Evolutionary conservation across 2,329 filamentous ascomycete species (phyloP).

Genomic region (Botryotinia globosa): DNA sequence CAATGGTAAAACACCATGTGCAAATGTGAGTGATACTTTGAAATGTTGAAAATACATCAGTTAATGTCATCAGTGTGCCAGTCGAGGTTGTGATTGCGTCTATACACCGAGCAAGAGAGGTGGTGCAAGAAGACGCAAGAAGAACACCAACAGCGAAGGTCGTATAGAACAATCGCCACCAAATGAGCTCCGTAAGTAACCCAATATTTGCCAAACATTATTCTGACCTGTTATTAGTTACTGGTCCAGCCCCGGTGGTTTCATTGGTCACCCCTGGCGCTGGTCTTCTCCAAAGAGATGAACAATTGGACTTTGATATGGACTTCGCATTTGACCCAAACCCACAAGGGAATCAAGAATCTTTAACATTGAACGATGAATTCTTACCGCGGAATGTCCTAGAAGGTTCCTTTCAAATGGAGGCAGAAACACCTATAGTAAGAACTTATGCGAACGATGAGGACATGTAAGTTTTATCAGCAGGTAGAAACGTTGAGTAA

Average conservation of each 20-base stretch:
- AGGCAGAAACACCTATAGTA: constrained; percentile 14
- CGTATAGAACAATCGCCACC: neutral
- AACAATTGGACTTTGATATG: constrained; percentile 7
- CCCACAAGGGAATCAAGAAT: neutral
- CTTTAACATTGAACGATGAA: constrained; percentile 20
- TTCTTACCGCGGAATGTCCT: constrained; percentile 21
- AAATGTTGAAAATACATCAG: neutral
- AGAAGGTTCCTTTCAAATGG: constrained; percentile 18
- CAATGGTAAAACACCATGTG: constrained; percentile 46
- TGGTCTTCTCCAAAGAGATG: constrained; percentile 15
- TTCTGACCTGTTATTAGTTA: constrained; percentile 5
- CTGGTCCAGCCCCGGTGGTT: constrained; percentile 12
- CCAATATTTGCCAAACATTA: neutral
- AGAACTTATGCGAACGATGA: constrained; percentile 31
- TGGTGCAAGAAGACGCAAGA: constrained; percentile 33
- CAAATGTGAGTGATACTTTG: constrained; percentile 41
- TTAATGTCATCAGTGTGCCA: constrained; percentile 29
- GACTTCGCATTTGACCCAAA: constrained; percentile 7
- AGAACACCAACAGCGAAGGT: constrained; percentile 9
- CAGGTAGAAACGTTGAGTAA: no score
- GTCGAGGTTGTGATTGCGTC: constrained; percentile 34
- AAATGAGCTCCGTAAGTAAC: constrained; percentile 17
- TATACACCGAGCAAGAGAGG: constrained; percentile 36
- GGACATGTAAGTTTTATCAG: constrained; percentile 30
- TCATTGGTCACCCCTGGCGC: constrained; percentile 13